These are phyloP conservation scores for Aethionema arabicum DNA, from an alignment of 345 rosid species.

Conservation along the genomic window DNA sequence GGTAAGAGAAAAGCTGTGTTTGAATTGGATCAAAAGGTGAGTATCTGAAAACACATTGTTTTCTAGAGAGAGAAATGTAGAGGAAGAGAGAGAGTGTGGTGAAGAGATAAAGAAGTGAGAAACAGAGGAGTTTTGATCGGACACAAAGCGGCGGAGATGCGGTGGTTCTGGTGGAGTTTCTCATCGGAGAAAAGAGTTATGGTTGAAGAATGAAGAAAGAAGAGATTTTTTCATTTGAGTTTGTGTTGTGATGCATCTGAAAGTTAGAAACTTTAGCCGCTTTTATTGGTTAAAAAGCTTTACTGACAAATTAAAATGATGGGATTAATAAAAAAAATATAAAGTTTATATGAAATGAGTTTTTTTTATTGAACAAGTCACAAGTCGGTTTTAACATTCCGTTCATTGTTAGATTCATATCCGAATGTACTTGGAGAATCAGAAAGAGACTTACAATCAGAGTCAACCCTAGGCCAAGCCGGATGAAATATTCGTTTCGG, in stretches of 20 bases:
- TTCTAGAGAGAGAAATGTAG: conserved; percentile 46
- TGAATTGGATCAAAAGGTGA: conserved; percentile 77
- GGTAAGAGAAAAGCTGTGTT: conserved; percentile 66
- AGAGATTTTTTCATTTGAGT: conserved; percentile 31
- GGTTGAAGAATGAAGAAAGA: conserved; percentile 2
- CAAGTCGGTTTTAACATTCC: too few species aligned
- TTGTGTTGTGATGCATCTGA: conserved; percentile 28
- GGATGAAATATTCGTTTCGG: too few species aligned
- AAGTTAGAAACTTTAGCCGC: conserved; percentile 30
- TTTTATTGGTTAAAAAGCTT: conserved; percentile 30
- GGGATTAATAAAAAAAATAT: too few species aligned
- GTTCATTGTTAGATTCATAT: too few species aligned
- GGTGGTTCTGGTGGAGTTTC: conserved; percentile 31
- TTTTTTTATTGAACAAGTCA: too few species aligned
- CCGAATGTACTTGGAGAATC: too few species aligned
- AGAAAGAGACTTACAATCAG: too few species aligned
- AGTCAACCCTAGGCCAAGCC: too few species aligned
- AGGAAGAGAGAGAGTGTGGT: conserved; percentile 55
- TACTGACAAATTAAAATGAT: not conserved
- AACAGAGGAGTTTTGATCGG: conserved; percentile 79
- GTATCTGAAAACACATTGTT: conserved; percentile 64
- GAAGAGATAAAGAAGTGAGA: conserved; percentile 70
- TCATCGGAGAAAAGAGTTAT: conserved; percentile 24
- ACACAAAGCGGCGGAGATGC: conserved; percentile 45
- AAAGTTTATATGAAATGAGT: too few species aligned